These are phyloP conservation scores for Rutstroemia sp. DNA, from an alignment of 2,329 filamentous ascomycete genomes.

Conservation along the genomic window DNA sequence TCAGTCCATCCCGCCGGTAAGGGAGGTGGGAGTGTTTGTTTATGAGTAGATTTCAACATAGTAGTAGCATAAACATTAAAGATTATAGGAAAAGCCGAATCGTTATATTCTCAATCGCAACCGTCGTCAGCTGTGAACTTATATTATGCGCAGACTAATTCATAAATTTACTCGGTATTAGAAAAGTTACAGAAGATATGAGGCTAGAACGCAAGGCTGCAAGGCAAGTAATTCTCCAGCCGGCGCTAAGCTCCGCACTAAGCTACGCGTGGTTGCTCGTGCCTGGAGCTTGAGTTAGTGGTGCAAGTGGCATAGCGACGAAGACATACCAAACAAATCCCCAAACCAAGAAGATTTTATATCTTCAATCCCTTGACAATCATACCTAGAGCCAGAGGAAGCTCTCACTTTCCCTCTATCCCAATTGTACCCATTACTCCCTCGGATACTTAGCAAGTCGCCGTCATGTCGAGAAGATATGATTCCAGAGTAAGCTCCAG, in stretches of 20 bases:
- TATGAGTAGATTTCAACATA: conserved; percentile 77
- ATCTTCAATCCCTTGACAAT: background rate
- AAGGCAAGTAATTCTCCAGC: background rate
- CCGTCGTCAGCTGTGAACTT: background rate
- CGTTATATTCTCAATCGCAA: background rate
- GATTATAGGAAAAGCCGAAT: no score
- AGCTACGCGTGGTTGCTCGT: conserved; percentile 17
- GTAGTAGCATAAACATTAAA: conserved; percentile 29
- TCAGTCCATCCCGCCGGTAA: conserved; percentile 84
- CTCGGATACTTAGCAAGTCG: conserved; percentile 2
- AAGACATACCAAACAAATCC: conserved; percentile 6
- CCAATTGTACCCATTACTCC: background rate
- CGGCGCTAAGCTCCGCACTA: conserved; percentile 9
- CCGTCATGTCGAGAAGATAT: conserved; percentile 86
- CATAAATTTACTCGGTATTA: no score
- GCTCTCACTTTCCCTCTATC: background rate
- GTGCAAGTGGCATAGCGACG: conserved; percentile 5
- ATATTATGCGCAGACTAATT: no score
- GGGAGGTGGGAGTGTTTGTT: conserved; percentile 45
- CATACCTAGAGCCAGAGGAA: background rate
- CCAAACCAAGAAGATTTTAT: conserved; percentile 8
- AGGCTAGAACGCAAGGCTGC: background rate
- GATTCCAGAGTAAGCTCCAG: conserved; percentile 75
- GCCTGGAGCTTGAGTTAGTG: conserved; percentile 22
- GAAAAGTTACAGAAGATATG: background rate